Evolutionary conservation across 73 alveolate species (phyloP), one percentile per base, ranked within the genome.

Genomic region (Breviolum minutum): DNA sequence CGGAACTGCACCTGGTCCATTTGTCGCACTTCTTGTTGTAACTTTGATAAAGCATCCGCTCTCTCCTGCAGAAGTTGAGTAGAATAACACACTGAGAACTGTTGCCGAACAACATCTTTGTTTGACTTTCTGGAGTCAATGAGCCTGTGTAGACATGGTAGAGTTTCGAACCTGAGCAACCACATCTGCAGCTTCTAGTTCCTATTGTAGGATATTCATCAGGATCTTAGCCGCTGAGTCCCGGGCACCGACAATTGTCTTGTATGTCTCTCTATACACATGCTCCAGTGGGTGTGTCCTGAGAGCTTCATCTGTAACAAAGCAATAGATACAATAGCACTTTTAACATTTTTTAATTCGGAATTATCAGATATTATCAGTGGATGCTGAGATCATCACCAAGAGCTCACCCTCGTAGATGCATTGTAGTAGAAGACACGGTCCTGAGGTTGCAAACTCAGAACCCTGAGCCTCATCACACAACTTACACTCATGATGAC

Each of bases 251-350:
- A 92, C 91, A 40, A 92, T 92, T 81, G 87, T 74, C 89, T 92
- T 92, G 90, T 92, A 92, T 19, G 98, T 92, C 9, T 92, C 98
- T 29, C 98, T 77, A 64, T 92, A 92, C 48, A 92, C 89, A 66
- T 92, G 98, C 98, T 92, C 98, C 81, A 92, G 70, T 74, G 98
- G 98, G 76, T 92, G 98, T 62, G 98, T 92, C 96, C 96, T 89
- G 64, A 40, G 60, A 8, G 87, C 77, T 68, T n/a, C 86, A 77
- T 29, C 86, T 40, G 54, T 40, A 40, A 40, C 54, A 3, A 40
- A 40, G 3, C 54, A 11, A 66, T 66, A 13, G 74, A 66, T 13
- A 66, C 24, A 11, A 66, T 13, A 66, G 17, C 74, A 66, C 17
- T 13, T 17, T 11, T 13, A 66, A 66, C 74, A n/a, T n/a, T n/a